These are phyloP conservation scores for Phenoliferia sp. DNA, from an alignment of 1,284 basidiomycete species.

Conservation along the genomic window DNA sequence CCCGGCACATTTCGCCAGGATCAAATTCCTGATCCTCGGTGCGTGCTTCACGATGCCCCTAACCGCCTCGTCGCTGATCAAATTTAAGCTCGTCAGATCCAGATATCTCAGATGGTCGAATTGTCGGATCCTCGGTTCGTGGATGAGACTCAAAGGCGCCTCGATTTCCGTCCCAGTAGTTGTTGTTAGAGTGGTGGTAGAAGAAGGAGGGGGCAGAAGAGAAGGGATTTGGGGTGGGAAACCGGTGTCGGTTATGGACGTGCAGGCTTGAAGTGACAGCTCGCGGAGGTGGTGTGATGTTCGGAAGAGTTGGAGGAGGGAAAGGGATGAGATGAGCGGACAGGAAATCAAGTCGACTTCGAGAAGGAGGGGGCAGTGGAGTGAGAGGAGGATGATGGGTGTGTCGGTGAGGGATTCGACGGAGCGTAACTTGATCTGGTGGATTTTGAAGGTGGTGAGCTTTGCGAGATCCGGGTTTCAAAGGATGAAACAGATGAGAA, in stretches of 20 bases:
- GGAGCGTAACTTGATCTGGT: conserved; percentile 76
- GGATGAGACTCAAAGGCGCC: conserved; percentile 1
- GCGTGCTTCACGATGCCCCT: conserved; percentile 84
- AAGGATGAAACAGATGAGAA: conserved; percentile 3
- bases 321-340: conserved; percentile 66
- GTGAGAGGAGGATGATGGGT: conserved; percentile 74
- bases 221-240: conserved; percentile 60
- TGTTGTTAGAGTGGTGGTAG: background rate
- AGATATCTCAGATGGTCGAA: conserved; percentile 83
- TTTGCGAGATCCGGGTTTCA: background rate
- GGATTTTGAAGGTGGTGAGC: background rate
- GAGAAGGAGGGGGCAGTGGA: conserved; percentile 76
- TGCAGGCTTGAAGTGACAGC: conserved; percentile 76
- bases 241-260: conserved; percentile 71
- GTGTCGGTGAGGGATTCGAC: conserved; percentile 71
- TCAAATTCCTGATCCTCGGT: conserved; percentile 84
- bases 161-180: too few species aligned
- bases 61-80: conserved; percentile 80
- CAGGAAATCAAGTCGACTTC: conserved; percentile 92
- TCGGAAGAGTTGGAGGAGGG: conserved; percentile 79
- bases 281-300: conserved; percentile 80
- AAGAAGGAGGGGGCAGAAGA: background rate
- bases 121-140: conserved; percentile 40
- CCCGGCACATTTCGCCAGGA: conserved; percentile 81
- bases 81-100: conserved; percentile 79